Evolutionary conservation across 1,284 basidiomycete species (phyloP).

Genomic region (Puccinia horiana): DNA sequence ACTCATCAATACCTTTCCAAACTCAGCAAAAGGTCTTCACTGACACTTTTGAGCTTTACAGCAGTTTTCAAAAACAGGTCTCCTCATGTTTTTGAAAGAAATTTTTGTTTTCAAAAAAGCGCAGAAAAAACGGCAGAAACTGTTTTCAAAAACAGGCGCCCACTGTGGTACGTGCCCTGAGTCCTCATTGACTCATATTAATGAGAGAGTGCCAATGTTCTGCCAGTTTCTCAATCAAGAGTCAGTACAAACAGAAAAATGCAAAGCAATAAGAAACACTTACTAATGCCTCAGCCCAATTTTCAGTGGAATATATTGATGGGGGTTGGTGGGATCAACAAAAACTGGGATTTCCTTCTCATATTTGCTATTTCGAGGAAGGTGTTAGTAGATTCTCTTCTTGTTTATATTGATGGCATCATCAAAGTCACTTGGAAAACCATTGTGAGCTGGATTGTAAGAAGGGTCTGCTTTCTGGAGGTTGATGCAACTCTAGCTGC

Average conservation of each 20-base stretch:
- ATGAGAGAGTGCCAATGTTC: background rate
- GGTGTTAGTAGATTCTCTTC: background rate
- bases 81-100: too few relatives aligned
- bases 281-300: slow-evolving; percentile 1
- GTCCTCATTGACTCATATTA: background rate
- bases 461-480: background rate
- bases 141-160: too few relatives aligned
- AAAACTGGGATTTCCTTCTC: background rate
- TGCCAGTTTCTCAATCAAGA: background rate
- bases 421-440: background rate
- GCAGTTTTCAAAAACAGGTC: too few relatives aligned
- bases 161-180: too few relatives aligned
- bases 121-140: too few relatives aligned
- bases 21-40: background rate
- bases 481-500: background rate
- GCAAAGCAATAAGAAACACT: background rate
- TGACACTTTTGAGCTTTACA: too few relatives aligned
- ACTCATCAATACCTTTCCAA: background rate
- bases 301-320: background rate
- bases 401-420: background rate
- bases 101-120: too few relatives aligned
- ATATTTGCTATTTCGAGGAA: background rate
- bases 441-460: background rate
- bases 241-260: background rate
- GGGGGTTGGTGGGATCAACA: background rate